Evolutionary conservation across 306 rosid genomes (phyloP).

Genomic region (Fragaria ananassa): DNA sequence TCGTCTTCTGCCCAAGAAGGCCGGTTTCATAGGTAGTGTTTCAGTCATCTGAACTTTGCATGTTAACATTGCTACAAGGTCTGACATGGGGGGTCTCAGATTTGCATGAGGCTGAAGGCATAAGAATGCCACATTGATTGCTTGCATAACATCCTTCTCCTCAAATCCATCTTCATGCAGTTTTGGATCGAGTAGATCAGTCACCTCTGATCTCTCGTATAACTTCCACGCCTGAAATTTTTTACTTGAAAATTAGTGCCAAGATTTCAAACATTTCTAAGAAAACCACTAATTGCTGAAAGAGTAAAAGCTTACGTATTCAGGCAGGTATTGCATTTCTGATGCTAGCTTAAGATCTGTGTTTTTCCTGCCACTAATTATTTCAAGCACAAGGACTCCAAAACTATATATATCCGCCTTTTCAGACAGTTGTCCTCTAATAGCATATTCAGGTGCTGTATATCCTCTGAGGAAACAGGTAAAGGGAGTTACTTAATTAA

Average conservation of each 20-base stretch:
- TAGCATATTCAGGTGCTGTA: slow-evolving; percentile 94
- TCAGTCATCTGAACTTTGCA: slow-evolving; percentile 47
- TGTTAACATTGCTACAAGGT: slow-evolving; percentile 68
- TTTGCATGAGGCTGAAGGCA: slow-evolving; percentile 73
- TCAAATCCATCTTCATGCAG: slow-evolving; percentile 45
- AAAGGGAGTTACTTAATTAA: slow-evolving; percentile 3
- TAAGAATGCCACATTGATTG: slow-evolving; percentile 64
- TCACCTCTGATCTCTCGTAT: slow-evolving; percentile 47
- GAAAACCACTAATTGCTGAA: background rate
- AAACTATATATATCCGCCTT: slow-evolving; percentile 90
- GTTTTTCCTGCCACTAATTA: slow-evolving; percentile 69
- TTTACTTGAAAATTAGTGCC: background rate
- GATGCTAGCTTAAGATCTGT: slow-evolving; percentile 71
- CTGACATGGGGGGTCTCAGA: slow-evolving; percentile 82
- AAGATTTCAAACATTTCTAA: too few relatives aligned
- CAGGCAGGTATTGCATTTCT: slow-evolving; percentile 86
- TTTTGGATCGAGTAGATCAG: slow-evolving; percentile 59
- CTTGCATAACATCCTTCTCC: slow-evolving; percentile 61
- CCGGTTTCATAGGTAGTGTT: slow-evolving; percentile 51
- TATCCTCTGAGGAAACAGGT: slow-evolving; percentile 56
- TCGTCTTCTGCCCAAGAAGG: slow-evolving; percentile 51
- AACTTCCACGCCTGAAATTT: slow-evolving; percentile 69
- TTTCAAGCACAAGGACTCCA: slow-evolving; percentile 92
- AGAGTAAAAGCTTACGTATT: slow-evolving; percentile 43
- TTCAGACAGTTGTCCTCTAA: slow-evolving; percentile 79